Percentiles rank a stretch among this genome's conserved stretches.
phyloP scores from a whole-genome alignment of 2,329 filamentous ascomycete species.

The Microdochium paspali region DNA sequence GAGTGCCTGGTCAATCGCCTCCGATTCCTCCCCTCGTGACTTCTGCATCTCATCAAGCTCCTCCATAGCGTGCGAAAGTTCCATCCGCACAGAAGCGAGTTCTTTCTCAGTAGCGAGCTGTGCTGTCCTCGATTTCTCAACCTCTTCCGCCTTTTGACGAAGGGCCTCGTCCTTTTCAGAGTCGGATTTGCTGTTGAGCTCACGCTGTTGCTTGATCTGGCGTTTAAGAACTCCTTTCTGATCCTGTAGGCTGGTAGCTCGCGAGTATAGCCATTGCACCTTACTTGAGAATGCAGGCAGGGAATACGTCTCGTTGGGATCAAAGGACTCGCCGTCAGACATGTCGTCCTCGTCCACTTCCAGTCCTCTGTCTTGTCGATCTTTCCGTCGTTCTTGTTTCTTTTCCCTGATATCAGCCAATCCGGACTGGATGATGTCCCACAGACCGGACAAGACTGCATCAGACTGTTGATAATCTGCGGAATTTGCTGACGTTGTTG shows the following conservation, averaged over 20 bases:
- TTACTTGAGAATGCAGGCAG: slow-evolving; percentile 68
- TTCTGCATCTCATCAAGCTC: slow-evolving; percentile 33
- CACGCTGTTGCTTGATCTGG: slow-evolving; percentile 91
- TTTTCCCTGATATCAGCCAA: slow-evolving; percentile 45
- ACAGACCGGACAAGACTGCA: slow-evolving; percentile 40
- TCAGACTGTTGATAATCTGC: slow-evolving; percentile 42
- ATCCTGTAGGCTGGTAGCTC: slow-evolving; percentile 70
- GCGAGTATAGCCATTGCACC: slow-evolving; percentile 69
- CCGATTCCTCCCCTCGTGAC: slow-evolving; percentile 19
- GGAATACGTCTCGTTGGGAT: slow-evolving; percentile 55
- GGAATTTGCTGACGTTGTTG: slow-evolving; percentile 19
- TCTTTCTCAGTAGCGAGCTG: slow-evolving; percentile 21
- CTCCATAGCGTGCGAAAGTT: slow-evolving; percentile 36
- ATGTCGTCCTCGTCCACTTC: slow-evolving; percentile 51
- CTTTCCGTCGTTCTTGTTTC: slow-evolving; percentile 42
- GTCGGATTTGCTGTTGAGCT: slow-evolving; percentile 83
- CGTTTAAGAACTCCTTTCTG: slow-evolving; percentile 84
- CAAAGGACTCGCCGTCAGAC: slow-evolving; percentile 51
- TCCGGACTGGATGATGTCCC: slow-evolving; percentile 47
- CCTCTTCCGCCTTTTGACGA: slow-evolving; percentile 45
- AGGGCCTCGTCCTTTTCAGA: slow-evolving; percentile 57
- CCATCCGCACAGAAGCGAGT: slow-evolving; percentile 29
- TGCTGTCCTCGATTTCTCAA: slow-evolving; percentile 30
- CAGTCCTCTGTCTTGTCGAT: slow-evolving; percentile 46
- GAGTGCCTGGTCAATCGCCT: slow-evolving; percentile 23